These are phyloP conservation scores for Aspergillus sp. DNA, from an alignment of 2,329 filamentous ascomycete species.

Conservation along the genomic window DNA sequence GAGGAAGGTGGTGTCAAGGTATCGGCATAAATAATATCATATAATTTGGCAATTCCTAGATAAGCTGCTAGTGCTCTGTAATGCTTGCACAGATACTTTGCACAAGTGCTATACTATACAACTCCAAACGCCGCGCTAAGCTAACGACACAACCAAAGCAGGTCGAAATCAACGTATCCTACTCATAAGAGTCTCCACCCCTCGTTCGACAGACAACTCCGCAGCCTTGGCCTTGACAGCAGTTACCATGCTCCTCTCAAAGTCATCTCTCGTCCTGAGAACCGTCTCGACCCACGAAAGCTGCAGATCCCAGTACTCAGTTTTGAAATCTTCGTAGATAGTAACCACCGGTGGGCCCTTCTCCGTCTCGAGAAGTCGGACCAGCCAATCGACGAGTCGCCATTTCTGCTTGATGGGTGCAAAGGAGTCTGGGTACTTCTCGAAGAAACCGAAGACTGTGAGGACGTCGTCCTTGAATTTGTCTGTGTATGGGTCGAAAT, in stretches of 20 bases:
- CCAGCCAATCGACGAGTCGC: conserved; percentile 83
- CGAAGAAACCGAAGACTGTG: conserved; percentile 87
- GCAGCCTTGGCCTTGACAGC: conserved; percentile 86
- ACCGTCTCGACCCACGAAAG: conserved; percentile 95
- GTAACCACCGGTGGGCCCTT: conserved; percentile 72
- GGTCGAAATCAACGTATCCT: conserved; percentile 62
- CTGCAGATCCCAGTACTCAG: conserved; percentile 87
- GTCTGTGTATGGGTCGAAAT: conserved; percentile 77
- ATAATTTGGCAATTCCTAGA: neutral
- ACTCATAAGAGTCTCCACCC: conserved; percentile 89
- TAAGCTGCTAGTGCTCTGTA: neutral
- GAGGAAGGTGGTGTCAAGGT: neutral
- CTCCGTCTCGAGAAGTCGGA: conserved; percentile 71
- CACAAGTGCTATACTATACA: conserved; percentile 1
- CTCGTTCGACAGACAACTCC: conserved; percentile 76
- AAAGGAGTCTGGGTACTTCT: conserved; percentile 66
- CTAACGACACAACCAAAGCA: neutral
- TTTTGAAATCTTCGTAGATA: conserved; percentile 81
- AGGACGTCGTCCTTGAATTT: conserved; percentile 93
- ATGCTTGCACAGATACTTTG: neutral
- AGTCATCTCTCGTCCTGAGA: conserved; percentile 82
- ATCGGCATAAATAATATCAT: neutral
- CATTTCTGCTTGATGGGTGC: conserved; percentile 86
- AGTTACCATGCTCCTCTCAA: conserved; percentile 86
- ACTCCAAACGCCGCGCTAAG: conserved; percentile 23